phyloP scores from a whole-genome alignment of 1,139 yeast species.

The Protomyces inouyei region DNA sequence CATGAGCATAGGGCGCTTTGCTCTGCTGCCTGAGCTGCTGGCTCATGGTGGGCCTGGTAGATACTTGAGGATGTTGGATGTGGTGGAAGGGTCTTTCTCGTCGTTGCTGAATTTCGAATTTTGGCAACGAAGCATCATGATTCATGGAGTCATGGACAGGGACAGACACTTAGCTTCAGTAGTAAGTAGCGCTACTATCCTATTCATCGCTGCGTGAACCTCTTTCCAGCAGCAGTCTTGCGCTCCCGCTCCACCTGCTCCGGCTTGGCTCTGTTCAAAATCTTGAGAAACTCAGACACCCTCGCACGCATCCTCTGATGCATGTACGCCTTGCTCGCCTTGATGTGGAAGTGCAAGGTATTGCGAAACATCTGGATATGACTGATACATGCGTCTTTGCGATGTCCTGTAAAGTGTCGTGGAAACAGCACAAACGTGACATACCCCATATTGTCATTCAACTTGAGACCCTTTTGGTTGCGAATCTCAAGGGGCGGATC shows the following conservation, averaged over 20 bases:
- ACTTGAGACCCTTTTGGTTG: constrained; percentile 36
- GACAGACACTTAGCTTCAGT: background rate
- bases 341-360: constrained; percentile 96
- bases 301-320: constrained; percentile 97
- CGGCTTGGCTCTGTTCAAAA: constrained; percentile 93
- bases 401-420: constrained; percentile 50
- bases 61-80: background rate
- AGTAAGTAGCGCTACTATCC: too few relatives aligned
- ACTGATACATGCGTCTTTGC: constrained; percentile 66
- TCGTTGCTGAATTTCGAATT: background rate
- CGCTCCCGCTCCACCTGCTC: constrained; percentile 82
- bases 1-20: background rate
- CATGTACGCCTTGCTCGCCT: constrained; percentile 96
- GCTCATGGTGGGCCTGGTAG: background rate
- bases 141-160: background rate
- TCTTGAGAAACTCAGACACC: constrained; percentile 88
- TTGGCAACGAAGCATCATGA: background rate
- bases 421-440: constrained; percentile 52
- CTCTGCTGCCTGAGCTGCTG: background rate
- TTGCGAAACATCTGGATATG: constrained; percentile 90
- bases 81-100: background rate
- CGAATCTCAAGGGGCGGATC: constrained; percentile 92
- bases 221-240: constrained; percentile 37
- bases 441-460: constrained; percentile 42
- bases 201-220: constrained; percentile 7